Conservation (phyloP, 1,284 basidiomycete genomes). For the Spongiforma sp. region DNA sequence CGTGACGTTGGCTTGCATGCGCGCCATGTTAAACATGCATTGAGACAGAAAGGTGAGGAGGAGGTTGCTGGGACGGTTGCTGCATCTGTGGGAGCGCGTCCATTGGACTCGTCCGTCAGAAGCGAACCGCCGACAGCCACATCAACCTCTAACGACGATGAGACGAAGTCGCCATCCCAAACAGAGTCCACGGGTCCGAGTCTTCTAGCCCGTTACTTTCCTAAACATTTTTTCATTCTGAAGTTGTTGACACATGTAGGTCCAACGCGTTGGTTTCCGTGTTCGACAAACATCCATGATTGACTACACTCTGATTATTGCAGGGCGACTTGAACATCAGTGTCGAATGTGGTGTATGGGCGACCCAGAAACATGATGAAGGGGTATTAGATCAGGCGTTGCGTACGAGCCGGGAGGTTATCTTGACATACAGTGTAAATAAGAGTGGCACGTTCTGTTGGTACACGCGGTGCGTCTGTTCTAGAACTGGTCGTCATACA, state of each 20-base stretch:
- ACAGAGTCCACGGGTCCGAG: slow-evolving; percentile 77
- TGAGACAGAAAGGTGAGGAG: slow-evolving; percentile 33
- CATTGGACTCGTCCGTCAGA: not conserved
- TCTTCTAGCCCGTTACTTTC: slow-evolving; percentile 77
- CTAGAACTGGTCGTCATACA: not conserved
- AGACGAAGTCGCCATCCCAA: slow-evolving; percentile 13
- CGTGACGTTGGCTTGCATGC: slow-evolving; percentile 86
- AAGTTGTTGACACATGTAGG: slow-evolving; percentile 83
- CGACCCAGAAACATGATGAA: slow-evolving; percentile 95
- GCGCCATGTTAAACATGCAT: slow-evolving; percentile 74
- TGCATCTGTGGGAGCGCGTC: slow-evolving; percentile 30
- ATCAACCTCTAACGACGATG: slow-evolving; percentile 49
- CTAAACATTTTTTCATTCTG: slow-evolving; percentile 90
- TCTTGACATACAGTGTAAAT: slow-evolving; percentile 91
- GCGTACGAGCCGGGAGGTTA: slow-evolving; percentile 86
- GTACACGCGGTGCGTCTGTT: slow-evolving; percentile 70
- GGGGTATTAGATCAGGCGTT: slow-evolving; percentile 88
- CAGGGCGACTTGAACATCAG: slow-evolving; percentile 87
- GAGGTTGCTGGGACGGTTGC: slow-evolving; percentile 31
- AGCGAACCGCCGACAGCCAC: slow-evolving; percentile 24
- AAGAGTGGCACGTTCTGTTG: slow-evolving; percentile 92
- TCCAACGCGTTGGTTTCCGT: not conserved
- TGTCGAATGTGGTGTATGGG: slow-evolving; percentile 85
- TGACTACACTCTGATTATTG: slow-evolving; percentile 18
- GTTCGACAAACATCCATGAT: slow-evolving; percentile 4